Evolutionary conservation across 371 early-diverging fungal species (phyloP).

Genomic region (Choanephora cucurbitarum): DNA sequence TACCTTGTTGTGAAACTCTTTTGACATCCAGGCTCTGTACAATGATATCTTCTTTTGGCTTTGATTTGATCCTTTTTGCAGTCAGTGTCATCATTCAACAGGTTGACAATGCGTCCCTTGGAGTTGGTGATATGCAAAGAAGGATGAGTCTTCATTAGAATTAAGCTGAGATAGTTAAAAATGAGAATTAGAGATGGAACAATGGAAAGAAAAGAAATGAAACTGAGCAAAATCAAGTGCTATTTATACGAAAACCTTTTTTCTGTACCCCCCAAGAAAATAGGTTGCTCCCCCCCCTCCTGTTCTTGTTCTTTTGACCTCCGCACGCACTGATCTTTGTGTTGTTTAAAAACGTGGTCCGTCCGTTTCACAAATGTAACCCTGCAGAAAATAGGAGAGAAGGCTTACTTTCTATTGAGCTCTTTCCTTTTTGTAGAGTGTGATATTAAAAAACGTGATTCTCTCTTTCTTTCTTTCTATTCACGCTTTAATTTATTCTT

Average conservation of each 20-base stretch:
- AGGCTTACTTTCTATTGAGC: neutral
- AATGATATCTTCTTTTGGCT: constrained; percentile 35
- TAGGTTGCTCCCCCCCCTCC: neutral
- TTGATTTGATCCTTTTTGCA: constrained; percentile 1
- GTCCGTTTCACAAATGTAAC: constrained; percentile 11
- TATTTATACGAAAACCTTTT: constrained; percentile 12
- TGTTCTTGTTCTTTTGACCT: constrained; percentile 6
- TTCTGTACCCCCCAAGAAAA: constrained; percentile 7
- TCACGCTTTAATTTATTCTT: neutral
- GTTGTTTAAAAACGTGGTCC: constrained; percentile 13
- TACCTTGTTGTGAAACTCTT: constrained; percentile 65
- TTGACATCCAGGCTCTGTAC: constrained; percentile 53
- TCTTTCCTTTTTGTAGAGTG: constrained; percentile 5
- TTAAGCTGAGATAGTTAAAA: neutral
- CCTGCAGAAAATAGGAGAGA: constrained; percentile 11
- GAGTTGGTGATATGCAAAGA: constrained; percentile 37
- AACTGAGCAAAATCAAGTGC: constrained; percentile 8
- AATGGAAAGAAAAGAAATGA: constrained; percentile 13
- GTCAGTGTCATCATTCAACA: constrained; percentile 34
- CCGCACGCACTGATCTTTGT: constrained; percentile 13
- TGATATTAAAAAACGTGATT: constrained; percentile 12
- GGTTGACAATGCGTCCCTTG: constrained; percentile 41
- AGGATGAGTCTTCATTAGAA: neutral
- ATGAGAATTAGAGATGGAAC: constrained; percentile 1
- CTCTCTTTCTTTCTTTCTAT: neutral